Conservation (phyloP, 495 filamentous ascomycete genomes). For the Penicillium chermesinum region DNA sequence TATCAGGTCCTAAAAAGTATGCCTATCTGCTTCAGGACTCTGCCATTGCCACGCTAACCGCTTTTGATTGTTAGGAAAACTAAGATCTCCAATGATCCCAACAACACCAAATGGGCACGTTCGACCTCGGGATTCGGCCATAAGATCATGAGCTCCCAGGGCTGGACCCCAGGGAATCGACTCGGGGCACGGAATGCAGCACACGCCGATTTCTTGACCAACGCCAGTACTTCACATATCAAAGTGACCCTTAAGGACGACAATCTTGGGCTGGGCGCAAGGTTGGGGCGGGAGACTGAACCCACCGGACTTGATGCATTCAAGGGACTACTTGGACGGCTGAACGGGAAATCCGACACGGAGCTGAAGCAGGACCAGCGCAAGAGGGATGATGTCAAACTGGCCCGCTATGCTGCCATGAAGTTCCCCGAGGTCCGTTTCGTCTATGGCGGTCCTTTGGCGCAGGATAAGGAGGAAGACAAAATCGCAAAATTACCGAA, state of each 20-base stretch:
- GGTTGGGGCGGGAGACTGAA: conserved; percentile 56
- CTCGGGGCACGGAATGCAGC: conserved; percentile 69
- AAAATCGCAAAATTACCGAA: conserved; percentile 3
- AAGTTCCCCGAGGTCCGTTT: conserved; percentile 75
- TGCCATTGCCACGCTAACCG: not conserved
- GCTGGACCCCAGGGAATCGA: conserved; percentile 79
- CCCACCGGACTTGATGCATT: conserved; percentile 81
- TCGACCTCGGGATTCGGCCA: conserved; percentile 81
- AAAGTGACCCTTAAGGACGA: conserved; percentile 80
- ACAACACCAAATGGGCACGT: conserved; percentile 86
- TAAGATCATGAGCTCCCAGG: conserved; percentile 75
- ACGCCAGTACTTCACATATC: conserved; percentile 72
- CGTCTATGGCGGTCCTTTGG: conserved; percentile 72
- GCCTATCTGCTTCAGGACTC: conserved; percentile 1
- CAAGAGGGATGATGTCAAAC: conserved; percentile 55
- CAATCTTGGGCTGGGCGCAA: conserved; percentile 81
- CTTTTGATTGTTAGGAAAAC: conserved; percentile 58
- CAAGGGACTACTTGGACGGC: conserved; percentile 73
- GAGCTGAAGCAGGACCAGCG: conserved; percentile 61
- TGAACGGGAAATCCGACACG: conserved; percentile 80
- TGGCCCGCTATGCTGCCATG: conserved; percentile 60
- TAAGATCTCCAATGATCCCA: conserved; percentile 83
- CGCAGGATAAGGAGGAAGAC: conserved; percentile 55
- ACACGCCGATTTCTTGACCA: conserved; percentile 69
- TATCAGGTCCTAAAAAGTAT: conserved; percentile 69